Evolutionary conservation across 257 asterid species (phyloP).

Genomic region (Marsdenia floribunda): DNA sequence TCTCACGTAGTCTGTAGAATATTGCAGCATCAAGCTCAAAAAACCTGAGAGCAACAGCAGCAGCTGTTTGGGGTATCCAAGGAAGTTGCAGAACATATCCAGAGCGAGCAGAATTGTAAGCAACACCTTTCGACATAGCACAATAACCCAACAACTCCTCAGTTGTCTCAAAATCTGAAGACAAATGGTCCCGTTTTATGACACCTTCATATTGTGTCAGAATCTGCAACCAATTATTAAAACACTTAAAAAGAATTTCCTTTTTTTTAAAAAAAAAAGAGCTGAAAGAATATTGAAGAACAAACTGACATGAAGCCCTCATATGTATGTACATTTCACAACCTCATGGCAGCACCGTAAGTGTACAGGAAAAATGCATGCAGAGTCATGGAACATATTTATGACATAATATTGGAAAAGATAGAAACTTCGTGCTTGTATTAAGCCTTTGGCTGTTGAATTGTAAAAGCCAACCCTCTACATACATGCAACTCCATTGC

Average conservation of each 20-base stretch:
- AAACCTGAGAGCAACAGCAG: conserved; percentile 86
- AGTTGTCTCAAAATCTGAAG: conserved; percentile 78
- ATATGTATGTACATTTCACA: not conserved
- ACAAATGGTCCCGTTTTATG: conserved; percentile 62
- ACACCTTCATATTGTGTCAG: conserved; percentile 71
- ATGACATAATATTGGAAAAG: not conserved
- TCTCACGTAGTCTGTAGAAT: conserved; percentile 49
- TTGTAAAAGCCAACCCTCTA: not conserved
- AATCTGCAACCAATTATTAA: conserved; percentile 35
- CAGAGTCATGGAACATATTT: not conserved
- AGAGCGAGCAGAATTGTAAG: conserved; percentile 28
- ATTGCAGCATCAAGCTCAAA: conserved; percentile 86
- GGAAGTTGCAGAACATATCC: conserved; percentile 62
- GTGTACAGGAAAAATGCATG: not conserved
- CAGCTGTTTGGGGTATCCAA: conserved; percentile 87
- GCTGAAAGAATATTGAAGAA: not conserved
- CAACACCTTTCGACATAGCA: conserved; percentile 38
- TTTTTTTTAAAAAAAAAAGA: not conserved
- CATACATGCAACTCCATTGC: not conserved
- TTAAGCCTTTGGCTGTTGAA: not conserved
- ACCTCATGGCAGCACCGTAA: not conserved
- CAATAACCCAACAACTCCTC: conserved; percentile 61
- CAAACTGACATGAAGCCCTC: not conserved
- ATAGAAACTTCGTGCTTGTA: not conserved
- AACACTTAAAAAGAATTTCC: not conserved